Evolutionary conservation across 2,329 filamentous ascomycete species (phyloP).

Genomic region (Malbranchea cinnamomea): DNA sequence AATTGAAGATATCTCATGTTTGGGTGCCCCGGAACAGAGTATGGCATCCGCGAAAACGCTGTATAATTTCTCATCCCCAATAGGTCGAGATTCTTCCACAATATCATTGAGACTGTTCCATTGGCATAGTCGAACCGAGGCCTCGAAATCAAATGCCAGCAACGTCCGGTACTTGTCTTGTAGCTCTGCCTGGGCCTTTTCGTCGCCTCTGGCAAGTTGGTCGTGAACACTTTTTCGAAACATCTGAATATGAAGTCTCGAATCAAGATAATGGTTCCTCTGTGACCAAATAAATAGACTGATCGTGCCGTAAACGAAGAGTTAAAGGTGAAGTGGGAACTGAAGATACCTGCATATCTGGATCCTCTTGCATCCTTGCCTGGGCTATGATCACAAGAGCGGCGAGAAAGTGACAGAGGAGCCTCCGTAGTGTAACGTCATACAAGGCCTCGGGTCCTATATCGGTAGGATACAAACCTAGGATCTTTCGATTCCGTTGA

Average conservation of each 20-base stretch:
- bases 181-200: constrained; percentile 38
- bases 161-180: constrained; percentile 49
- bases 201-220: constrained; percentile 26
- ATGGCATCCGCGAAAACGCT: constrained; percentile 54
- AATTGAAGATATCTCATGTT: constrained; percentile 8
- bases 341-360: constrained; percentile 23
- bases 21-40: constrained; percentile 38
- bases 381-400: constrained; percentile 31
- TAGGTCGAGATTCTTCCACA: constrained; percentile 30
- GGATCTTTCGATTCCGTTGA: constrained; percentile 31
- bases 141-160: constrained; percentile 67
- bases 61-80: constrained; percentile 31
- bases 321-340: not conserved
- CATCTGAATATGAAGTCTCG: constrained; percentile 44
- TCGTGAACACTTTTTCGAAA: constrained; percentile 39
- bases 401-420: constrained; percentile 58
- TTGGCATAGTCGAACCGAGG: constrained; percentile 47
- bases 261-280: constrained; percentile 46
- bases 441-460: constrained; percentile 13
- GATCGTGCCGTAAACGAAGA: too few species aligned
- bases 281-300: constrained; percentile 15
- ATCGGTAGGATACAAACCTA: constrained; percentile 21
- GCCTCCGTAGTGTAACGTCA: constrained; percentile 43
- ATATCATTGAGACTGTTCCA: constrained; percentile 53
- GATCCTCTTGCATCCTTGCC: constrained; percentile 31